Conservation (phyloP, 345 rosid species). For the Eucalyptus sideroxylon region DNA sequence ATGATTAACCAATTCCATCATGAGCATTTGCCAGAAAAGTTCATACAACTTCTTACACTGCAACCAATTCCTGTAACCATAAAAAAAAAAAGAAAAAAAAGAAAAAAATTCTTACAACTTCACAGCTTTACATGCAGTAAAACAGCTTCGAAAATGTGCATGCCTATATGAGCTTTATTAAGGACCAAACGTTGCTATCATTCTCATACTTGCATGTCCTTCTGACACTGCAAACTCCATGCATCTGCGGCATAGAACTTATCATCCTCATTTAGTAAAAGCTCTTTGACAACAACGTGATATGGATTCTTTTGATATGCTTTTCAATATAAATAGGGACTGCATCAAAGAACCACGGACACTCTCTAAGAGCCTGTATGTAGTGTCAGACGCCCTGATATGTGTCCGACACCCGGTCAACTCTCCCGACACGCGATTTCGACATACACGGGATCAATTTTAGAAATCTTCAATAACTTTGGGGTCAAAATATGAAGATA, state of each 20-base stretch:
- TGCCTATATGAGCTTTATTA: neutral
- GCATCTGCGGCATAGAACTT: neutral
- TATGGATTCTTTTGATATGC: neutral
- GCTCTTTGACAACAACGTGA: neutral
- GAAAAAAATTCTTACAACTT: neutral
- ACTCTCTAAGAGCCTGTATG: too few species aligned
- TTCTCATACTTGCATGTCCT: neutral
- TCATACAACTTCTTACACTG: neutral
- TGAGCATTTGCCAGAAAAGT: neutral
- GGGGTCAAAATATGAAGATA: too few species aligned
- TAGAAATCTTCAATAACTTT: too few species aligned
- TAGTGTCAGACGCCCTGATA: too few species aligned
- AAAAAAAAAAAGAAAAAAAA: neutral
- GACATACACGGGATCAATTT: too few species aligned
- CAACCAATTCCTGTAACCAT: neutral
- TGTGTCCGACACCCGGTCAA: too few species aligned
- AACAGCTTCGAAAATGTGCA: neutral
- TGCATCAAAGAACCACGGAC: neutral
- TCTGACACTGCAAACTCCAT: neutral
- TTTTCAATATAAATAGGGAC: neutral
- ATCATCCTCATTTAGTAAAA: neutral
- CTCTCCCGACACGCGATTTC: too few species aligned
- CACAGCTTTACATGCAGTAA: neutral
- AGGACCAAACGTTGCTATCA: neutral
- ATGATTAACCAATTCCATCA: neutral